phyloP scores from a whole-genome alignment of 2,329 filamentous ascomycete genomes.

The Lachnellula occidentalis region DNA sequence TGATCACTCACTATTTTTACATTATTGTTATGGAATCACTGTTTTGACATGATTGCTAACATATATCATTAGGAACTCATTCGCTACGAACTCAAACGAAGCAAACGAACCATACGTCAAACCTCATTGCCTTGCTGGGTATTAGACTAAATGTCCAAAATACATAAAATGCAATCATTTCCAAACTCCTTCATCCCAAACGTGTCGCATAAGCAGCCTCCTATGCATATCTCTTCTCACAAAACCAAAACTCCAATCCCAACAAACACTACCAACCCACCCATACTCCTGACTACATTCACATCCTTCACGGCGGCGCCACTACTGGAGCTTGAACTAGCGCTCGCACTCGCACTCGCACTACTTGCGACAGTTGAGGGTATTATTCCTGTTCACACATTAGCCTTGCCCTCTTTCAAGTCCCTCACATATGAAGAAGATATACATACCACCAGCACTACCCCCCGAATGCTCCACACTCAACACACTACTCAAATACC shows the following conservation, averaged over 20 bases:
- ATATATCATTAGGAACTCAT: not conserved
- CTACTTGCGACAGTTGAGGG: not conserved
- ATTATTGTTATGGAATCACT: not conserved
- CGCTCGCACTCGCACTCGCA: conserved; percentile 3
- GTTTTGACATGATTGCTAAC: not conserved
- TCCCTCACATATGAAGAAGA: too few relatives aligned
- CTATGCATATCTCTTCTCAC: not conserved
- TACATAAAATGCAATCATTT: not conserved
- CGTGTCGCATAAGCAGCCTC: not conserved
- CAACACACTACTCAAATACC: not conserved
- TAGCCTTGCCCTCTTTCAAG: not conserved
- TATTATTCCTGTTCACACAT: not conserved
- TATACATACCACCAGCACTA: too few relatives aligned
- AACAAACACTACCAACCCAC: conserved; percentile 5
- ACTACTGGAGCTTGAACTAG: conserved; percentile 10
- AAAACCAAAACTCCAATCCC: conserved; percentile 6
- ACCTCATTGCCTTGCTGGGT: not conserved
- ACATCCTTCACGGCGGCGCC: not conserved
- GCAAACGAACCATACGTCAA: not conserved
- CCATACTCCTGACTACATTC: conserved; percentile 2
- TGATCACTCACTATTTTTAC: conserved; percentile 40
- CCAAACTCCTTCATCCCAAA: not conserved
- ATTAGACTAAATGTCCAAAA: not conserved
- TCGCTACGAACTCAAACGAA: not conserved
- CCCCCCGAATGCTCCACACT: not conserved